These are phyloP conservation scores for Phytophthora kernoviae DNA, from an alignment of 352 stramenopile genomes.

Conservation along the genomic window DNA sequence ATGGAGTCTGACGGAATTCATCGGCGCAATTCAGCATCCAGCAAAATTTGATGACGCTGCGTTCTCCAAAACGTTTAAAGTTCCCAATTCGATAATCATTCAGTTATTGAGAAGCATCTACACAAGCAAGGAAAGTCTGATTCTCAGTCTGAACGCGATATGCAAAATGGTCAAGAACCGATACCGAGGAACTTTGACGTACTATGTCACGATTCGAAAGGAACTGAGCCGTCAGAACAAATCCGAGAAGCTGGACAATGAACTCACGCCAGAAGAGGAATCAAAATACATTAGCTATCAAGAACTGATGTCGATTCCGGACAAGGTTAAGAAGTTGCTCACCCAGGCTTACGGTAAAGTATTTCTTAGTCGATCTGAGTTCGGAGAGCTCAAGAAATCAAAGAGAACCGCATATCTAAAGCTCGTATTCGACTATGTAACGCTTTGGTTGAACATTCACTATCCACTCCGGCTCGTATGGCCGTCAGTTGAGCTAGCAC, in stretches of 20 bases:
- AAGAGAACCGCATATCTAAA: constrained; percentile 7
- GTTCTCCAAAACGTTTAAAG: constrained; percentile 2
- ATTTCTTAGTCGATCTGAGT: constrained; percentile 7
- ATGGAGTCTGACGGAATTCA: constrained; percentile 4
- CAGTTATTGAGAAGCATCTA: constrained; percentile 5
- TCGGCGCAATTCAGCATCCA: constrained; percentile 2
- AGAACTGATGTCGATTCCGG: constrained; percentile 5
- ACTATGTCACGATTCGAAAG: constrained; percentile 8
- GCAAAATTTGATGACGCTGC: constrained; percentile 3
- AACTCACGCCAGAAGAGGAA: constrained; percentile 7
- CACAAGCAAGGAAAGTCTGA: constrained; percentile 6
- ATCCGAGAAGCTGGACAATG: constrained; percentile 4
- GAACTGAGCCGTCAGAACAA: constrained; percentile 8
- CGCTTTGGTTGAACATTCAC: constrained; percentile 5
- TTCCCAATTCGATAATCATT: constrained; percentile 3
- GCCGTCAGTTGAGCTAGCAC: too few species aligned
- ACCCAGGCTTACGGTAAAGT: constrained; percentile 5
- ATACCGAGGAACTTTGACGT: constrained; percentile 1
- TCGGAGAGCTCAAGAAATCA: constrained; percentile 1
- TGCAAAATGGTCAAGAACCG: constrained; percentile 10
- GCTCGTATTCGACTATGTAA: constrained; percentile 6
- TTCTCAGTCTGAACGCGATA: constrained; percentile 3
- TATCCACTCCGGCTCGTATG: constrained; percentile 7
- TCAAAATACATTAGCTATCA: constrained; percentile 8
- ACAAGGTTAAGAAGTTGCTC: constrained; percentile 2